These are phyloP conservation scores for Neohortaea acidophila DNA, from an alignment of 495 filamentous ascomycete species.

Conservation along the genomic window DNA sequence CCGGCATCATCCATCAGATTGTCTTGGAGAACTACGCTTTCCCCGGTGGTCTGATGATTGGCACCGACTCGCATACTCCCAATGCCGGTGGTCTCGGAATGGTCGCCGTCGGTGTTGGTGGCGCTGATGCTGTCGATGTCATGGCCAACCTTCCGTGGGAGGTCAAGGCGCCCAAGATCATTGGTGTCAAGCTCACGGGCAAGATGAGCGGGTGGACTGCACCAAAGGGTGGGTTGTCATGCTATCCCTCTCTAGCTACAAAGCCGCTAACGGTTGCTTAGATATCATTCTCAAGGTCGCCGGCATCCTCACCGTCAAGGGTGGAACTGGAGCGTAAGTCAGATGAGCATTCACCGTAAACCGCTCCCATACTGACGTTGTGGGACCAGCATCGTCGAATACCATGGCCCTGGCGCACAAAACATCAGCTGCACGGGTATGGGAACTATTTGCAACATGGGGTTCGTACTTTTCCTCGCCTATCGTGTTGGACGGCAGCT, in stretches of 20 bases:
- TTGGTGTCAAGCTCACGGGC: constrained; percentile 89
- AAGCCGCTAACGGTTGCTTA: constrained; percentile 22
- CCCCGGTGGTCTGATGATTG: constrained; percentile 94
- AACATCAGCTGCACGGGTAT: constrained; percentile 52
- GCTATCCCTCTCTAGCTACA: too few species aligned
- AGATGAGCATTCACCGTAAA: too few species aligned
- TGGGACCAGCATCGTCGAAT: too few species aligned
- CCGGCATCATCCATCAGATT: constrained; percentile 99
- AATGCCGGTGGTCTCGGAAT: constrained; percentile 96
- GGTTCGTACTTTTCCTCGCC: constrained; percentile 6
- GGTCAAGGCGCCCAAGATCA: constrained; percentile 92
- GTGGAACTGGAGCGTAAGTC: constrained; percentile 64
- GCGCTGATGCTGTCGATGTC: constrained; percentile 96
- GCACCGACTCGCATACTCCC: constrained; percentile 96
- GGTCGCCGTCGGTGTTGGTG: constrained; percentile 93
- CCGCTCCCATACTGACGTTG: too few species aligned
- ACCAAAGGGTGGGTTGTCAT: constrained; percentile 50
- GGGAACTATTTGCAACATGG: constrained; percentile 49
- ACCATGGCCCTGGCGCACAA: constrained; percentile 66
- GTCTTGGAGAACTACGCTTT: constrained; percentile 97
- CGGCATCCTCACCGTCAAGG: constrained; percentile 93
- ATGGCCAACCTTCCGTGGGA: constrained; percentile 98
- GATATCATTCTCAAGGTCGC: constrained; percentile 98
- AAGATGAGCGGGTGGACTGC: constrained; percentile 84
- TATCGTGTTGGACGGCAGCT: background rate